Evolutionary conservation across 805 yeast genomes (phyloP).

Genomic region (Pichia deserticola): DNA sequence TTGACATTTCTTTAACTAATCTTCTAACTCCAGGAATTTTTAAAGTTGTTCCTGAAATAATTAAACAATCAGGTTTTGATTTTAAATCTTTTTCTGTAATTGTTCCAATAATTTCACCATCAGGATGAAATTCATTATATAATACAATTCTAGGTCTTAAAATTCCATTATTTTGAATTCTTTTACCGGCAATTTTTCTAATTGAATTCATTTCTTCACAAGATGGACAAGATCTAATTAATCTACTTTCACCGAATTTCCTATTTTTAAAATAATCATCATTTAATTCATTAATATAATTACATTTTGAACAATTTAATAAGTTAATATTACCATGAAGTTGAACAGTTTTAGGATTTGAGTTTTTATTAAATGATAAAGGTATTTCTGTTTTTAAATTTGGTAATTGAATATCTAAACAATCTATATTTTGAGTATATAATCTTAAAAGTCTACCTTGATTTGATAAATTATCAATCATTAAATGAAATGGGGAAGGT

Average conservation of each 20-base stretch:
- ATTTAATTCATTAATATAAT: slow-evolving; percentile 45
- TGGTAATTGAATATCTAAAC: slow-evolving; percentile 57
- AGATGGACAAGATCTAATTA: slow-evolving; percentile 54
- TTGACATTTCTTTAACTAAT: slow-evolving; percentile 53
- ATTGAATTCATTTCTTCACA: slow-evolving; percentile 53
- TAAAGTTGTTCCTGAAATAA: slow-evolving; percentile 80
- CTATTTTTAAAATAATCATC: slow-evolving; percentile 37
- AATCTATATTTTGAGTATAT: slow-evolving; percentile 86
- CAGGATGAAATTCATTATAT: slow-evolving; percentile 77
- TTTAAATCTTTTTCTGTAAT: slow-evolving; percentile 61
- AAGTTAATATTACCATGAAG: slow-evolving; percentile 75
- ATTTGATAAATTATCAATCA: slow-evolving; percentile 50
- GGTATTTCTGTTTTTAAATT: slow-evolving; percentile 45
- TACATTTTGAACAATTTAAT: slow-evolving; percentile 74
- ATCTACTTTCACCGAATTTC: slow-evolving; percentile 16
- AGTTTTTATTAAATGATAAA: slow-evolving; percentile 26
- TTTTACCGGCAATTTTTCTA: slow-evolving; percentile 54
- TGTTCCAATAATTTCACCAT: slow-evolving; percentile 79
- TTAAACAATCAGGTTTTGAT: slow-evolving; percentile 63
- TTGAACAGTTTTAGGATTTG: slow-evolving; percentile 56
- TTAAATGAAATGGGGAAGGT: slow-evolving; percentile 71
- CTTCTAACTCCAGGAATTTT: slow-evolving; percentile 70
- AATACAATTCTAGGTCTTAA: slow-evolving; percentile 60
- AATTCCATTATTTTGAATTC: slow-evolving; percentile 54
- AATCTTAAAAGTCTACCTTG: slow-evolving; percentile 62